Evolutionary conservation across 2,329 filamentous ascomycete genomes (phyloP), one percentile per base, ranked within the genome.

Genomic region (Aureobasidium sp.): DNA sequence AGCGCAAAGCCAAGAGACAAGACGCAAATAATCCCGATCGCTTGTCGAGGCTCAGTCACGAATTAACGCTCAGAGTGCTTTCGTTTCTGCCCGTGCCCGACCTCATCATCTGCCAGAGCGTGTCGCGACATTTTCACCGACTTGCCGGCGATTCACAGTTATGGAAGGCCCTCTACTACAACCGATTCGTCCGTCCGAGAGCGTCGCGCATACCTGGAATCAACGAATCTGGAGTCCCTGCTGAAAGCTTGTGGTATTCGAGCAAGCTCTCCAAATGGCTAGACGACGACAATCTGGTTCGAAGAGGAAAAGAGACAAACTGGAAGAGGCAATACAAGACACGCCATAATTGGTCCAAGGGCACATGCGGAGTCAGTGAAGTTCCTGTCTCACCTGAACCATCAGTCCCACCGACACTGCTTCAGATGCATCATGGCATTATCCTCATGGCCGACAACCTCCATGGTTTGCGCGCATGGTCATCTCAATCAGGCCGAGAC

Each of bases 241-340:
- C 73, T 27, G 69, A 75, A 9, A 77, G 73, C 34, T 68, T 79
- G 9, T 73, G 74, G 50, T 85, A 83, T 65, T 81, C 81, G 1
- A 83, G 82, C 4, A 82, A 78, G 60, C 69, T 81, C 9, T 82
- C 83, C 13, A 82, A 78, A 71, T 87, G 85, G 85, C 73, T 85
- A 37, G 82, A 86, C 55, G 83, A 88, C 64, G 77, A 81, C 41
- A 78, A 82, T 63, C 70, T 83, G 8, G 79, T 88, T 27, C 76
- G 74, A 61, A 75, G 76, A 63, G 79, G 78, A 13, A 73, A 71
- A 6, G 69, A 75, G 25, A 86, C 83, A 50, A 84, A 94, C 70
- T 97, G 92, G 92, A 96, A 95, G 77, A 83, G 84, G 64, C 89
- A 94, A 69, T 97, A 95, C 74, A 90, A 88, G 69, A 79, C 97